Conservation (phyloP, 345 rosid species). For the Lagerstroemia speciosa region DNA sequence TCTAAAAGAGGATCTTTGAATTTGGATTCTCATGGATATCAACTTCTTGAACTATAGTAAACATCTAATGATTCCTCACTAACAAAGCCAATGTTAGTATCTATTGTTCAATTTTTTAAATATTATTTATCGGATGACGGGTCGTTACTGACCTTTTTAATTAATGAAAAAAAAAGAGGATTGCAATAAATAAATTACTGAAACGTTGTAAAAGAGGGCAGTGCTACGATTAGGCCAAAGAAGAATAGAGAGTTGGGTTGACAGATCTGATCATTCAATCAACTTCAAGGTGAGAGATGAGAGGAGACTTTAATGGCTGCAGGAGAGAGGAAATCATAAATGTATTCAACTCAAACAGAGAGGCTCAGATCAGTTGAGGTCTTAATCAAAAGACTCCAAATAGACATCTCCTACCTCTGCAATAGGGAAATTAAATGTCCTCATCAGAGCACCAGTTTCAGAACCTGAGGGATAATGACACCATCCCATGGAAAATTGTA, state of each 20-base stretch:
- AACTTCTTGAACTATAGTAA: too few relatives aligned
- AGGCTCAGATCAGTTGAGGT: background rate
- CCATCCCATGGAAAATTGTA: background rate
- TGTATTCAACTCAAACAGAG: background rate
- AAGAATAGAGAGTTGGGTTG: background rate
- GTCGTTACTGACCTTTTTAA: too few relatives aligned
- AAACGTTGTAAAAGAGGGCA: too few relatives aligned
- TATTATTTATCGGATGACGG: too few relatives aligned
- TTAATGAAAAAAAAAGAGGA: too few relatives aligned
- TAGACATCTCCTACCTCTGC: background rate
- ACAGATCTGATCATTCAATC: background rate
- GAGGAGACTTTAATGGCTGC: background rate
- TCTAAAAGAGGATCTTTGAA: too few relatives aligned
- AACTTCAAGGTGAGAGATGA: background rate
- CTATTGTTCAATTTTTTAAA: too few relatives aligned
- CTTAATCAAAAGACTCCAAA: background rate
- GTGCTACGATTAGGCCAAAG: too few relatives aligned
- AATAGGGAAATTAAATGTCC: background rate
- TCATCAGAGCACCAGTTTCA: background rate
- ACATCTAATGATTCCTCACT: too few relatives aligned
- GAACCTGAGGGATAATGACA: background rate
- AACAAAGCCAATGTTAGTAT: too few relatives aligned
- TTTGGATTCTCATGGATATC: too few relatives aligned
- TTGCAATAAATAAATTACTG: too few relatives aligned
- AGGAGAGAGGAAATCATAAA: background rate